Percentiles rank a stretch among this genome's conserved stretches.
Evolutionary conservation across 2,329 filamentous ascomycete species (phyloP).

Genomic region (Aspergillus sp.): DNA sequence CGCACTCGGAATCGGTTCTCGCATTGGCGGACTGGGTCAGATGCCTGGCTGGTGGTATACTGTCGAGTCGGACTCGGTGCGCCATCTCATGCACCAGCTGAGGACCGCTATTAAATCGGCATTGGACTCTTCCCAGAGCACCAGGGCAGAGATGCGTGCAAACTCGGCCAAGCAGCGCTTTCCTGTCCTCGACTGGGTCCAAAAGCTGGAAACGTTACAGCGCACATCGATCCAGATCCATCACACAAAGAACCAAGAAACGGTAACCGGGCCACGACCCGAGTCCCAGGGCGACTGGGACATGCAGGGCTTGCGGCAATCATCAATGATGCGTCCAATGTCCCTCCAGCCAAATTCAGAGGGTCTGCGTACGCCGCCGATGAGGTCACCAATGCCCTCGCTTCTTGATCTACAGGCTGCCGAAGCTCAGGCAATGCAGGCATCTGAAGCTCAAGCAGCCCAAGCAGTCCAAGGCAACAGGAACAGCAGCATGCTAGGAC

Average conservation of each 20-base stretch:
- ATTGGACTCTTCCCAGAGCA: constrained; percentile 52
- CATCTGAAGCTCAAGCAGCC: constrained; percentile 33
- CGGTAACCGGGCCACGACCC: constrained; percentile 46
- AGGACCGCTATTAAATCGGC: constrained; percentile 62
- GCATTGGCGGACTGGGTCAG: constrained; percentile 65
- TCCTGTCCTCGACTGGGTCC: constrained; percentile 66
- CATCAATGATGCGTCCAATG: neutral
- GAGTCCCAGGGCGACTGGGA: constrained; percentile 3
- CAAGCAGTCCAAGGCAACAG: constrained; percentile 23
- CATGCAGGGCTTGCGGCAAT: neutral
- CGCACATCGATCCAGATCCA: constrained; percentile 59
- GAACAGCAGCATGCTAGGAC: constrained; percentile 29
- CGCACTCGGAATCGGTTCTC: constrained; percentile 64
- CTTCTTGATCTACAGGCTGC: neutral
- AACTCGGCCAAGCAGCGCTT: constrained; percentile 65
- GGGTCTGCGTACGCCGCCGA: neutral
- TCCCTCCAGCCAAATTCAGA: neutral
- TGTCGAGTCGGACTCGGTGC: constrained; percentile 63
- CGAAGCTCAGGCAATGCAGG: neutral
- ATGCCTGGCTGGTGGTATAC: constrained; percentile 74
- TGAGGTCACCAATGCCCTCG: neutral
- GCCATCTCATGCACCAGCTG: constrained; percentile 65
- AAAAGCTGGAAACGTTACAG: constrained; percentile 64
- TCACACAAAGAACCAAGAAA: no score
- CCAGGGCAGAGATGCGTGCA: constrained; percentile 63